Evolutionary conservation across 108 stramenopile species (phyloP), one percentile per base, ranked within the genome.

Genomic region (Mediolabrus comicus): DNA sequence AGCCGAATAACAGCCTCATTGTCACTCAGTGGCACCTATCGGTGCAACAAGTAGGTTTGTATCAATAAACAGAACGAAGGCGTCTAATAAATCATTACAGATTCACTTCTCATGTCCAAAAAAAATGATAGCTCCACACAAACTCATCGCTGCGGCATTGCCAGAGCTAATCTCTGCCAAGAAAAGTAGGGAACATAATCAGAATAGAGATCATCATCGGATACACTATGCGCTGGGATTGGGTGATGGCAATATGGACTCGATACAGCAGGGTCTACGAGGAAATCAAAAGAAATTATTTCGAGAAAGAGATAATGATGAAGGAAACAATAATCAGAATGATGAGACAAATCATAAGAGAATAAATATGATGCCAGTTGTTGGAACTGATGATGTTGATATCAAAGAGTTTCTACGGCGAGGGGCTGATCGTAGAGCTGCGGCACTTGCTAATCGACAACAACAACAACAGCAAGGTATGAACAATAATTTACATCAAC

Each of bases 161-260:
- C 46, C 46, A n/a, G 4, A 43, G 22, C 46, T 22, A 6, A n/a
- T 22, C 17, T 14, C 22, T 49, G 46, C 46, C 6, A 49, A 49
- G 46, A 49, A n/a, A 8, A 19, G 22, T n/a, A 49, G 46, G 22
- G 3, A 8, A 49, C 19, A 49, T 22, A 49, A 49, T n/a, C n/a
- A n/a, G n/a, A n/a, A n/a, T n/a, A n/a, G n/a, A n/a, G n/a, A n/a
- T n/a, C n/a, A n/a, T n/a, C n/a, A 53, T 17, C 43, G 60, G 3
- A 59, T 71, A 2, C 88, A 89, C 74, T 87, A 77, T 39, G 83
- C 86, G 16, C 46, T 79, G 10, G 88, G 88, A 5, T 70, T 89
- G 19, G 88, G 88, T 12, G 88, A 89, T 76, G 88, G 87, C 0
- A 84, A 81, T 58, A 52, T 84, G 16, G 19, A 68, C 25, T 41